Base-by-base conservation (phyloP, 371 early-diverging fungal species). In the Blakeslea trispora region DNA sequence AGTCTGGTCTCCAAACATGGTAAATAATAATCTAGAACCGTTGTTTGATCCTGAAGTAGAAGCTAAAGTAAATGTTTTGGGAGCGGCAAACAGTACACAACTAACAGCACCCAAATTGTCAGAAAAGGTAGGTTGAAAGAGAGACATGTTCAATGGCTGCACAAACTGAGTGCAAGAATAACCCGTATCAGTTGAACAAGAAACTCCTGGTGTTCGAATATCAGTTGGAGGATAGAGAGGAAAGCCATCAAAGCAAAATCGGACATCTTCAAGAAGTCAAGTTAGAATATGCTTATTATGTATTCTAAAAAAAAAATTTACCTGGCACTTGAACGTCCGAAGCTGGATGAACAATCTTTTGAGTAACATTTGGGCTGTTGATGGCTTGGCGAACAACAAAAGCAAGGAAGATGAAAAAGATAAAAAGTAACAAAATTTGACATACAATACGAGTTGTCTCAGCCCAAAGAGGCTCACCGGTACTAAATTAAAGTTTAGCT, bases 381-480 rank as follows among this genome's bases (percentile, higher is more conserved):
- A 78, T 42, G 13, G 75, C 73, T 59, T 78, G 79, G 8, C 70
- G 72, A 47, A 78, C 73, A 11, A 78, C 69, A 50, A 78, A 78
- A 8, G 66, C 73, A 19, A 78, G 43, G 49, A 72, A 75, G 40
- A 71, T 48, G 19, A 59, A 46, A 47, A 78, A 75, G 18, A 78
- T 28, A 63, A 78, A 71, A 43, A 78, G 43, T 22, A 78, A 66
- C 39, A 78, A 62, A 34, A 75, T 55, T 55, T 78, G 74, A 47
- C 60, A 71, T 14, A 63, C 48, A 32, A 78, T 68, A 18, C 79
- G 67, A 5, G 73, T 61, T 3, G 79, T 78, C 59, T 78, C 79
- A 28, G 79, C 79, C 79, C 79, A 78, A 10, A 75, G 44, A 19
- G 79, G 79, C 55, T 78, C 79, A 66, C 79, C 79, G 42, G 68